A percentile compares a stretch with the other conserved stretches of the same genome.
Conservation (phyloP, 768 basidiomycete genomes). For the Suillus sp. region DNA sequence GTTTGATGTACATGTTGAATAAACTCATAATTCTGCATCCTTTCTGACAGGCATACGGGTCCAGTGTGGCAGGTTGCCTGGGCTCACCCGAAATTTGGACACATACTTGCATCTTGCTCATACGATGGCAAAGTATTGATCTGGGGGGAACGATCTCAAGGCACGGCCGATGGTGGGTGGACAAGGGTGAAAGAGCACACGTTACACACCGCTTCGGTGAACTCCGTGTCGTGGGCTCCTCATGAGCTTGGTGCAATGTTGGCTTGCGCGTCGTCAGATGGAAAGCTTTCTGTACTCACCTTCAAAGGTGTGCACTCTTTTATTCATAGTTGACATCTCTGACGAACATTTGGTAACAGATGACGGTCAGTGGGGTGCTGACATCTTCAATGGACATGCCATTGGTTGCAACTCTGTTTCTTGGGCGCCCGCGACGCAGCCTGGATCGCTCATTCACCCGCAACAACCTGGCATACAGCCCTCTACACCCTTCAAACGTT, state of each 20-base stretch:
- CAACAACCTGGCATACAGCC: slow-evolving; percentile 43
- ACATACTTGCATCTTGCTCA: slow-evolving; percentile 96
- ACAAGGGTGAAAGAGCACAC: slow-evolving; percentile 95
- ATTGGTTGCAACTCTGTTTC: slow-evolving; percentile 97
- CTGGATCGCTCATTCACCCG: slow-evolving; percentile 81
- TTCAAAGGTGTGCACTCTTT: slow-evolving; percentile 80
- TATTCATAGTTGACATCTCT: not conserved
- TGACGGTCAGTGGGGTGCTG: slow-evolving; percentile 94
- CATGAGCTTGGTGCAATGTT: slow-evolving; percentile 96
- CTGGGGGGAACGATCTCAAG: slow-evolving; percentile 87
- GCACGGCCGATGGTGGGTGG: slow-evolving; percentile 66
- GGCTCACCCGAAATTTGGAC: slow-evolving; percentile 97
- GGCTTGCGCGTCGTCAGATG: slow-evolving; percentile 96
- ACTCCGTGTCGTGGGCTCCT: slow-evolving; percentile 99
- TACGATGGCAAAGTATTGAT: slow-evolving; percentile 98
- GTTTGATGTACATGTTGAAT: slow-evolving; percentile 1
- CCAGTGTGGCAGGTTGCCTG: slow-evolving; percentile 99
- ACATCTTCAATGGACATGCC: slow-evolving; percentile 93
- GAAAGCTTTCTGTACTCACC: slow-evolving; percentile 92
- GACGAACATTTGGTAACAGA: slow-evolving; percentile 47
- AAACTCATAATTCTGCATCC: not conserved
- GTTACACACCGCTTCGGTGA: slow-evolving; percentile 93
- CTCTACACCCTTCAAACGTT: slow-evolving; percentile 77
- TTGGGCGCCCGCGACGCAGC: slow-evolving; percentile 92
- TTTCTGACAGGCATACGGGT: slow-evolving; percentile 75